Conservation (phyloP, 495 filamentous ascomycete genomes). For the Penicillium paradoxum region DNA sequence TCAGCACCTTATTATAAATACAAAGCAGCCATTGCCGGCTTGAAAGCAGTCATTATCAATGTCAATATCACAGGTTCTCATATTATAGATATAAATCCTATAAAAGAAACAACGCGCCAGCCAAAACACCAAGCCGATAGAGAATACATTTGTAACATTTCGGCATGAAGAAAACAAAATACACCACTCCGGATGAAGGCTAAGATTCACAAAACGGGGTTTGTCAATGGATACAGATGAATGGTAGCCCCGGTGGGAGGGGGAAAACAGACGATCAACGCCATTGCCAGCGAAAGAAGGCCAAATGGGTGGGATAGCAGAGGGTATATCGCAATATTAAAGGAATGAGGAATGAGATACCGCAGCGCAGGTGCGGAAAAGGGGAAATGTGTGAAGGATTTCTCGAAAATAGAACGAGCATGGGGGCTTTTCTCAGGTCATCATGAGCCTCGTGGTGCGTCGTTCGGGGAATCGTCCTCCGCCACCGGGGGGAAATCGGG, state of each 20-base stretch:
- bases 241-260: conserved; percentile 7
- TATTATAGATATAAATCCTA: conserved; percentile 3
- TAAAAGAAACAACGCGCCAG: background rate
- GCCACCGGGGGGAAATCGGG: conserved; percentile 23
- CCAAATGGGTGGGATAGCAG: conserved; percentile 13
- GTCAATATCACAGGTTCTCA: background rate
- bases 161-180: conserved; percentile 11
- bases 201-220: background rate
- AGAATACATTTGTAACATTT: conserved; percentile 16
- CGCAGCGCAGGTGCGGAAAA: background rate
- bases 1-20: no score
- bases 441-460: conserved; percentile 79
- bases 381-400: background rate
- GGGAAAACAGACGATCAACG: conserved; percentile 13
- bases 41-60: background rate
- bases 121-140: conserved; percentile 14
- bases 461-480: conserved; percentile 60
- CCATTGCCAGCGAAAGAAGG: conserved; percentile 8
- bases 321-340: conserved; percentile 25
- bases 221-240: background rate
- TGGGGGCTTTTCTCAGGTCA: conserved; percentile 56
- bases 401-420: conserved; percentile 2
- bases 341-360: conserved; percentile 9
- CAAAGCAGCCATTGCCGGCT: no score
- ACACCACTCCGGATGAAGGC: conserved; percentile 14